Evolutionary conservation across 2,329 filamentous ascomycete genomes (phyloP).

Genomic region (Pestalotiopsis sp.): DNA sequence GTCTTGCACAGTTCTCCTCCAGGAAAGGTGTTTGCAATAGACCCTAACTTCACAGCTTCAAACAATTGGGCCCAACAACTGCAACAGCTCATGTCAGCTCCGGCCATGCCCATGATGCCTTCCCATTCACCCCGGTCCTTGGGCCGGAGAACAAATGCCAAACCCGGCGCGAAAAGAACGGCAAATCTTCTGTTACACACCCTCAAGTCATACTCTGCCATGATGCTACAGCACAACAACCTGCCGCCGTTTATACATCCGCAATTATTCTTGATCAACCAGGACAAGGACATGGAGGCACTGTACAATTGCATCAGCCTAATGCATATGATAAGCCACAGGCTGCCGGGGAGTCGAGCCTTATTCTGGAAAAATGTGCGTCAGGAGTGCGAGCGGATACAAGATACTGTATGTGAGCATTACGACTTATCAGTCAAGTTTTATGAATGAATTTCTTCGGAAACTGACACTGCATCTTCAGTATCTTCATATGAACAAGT

Average conservation of each 20-base stretch:
- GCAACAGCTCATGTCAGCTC: conserved; percentile 2
- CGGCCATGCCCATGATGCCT: conserved; percentile 28
- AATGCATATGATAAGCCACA: conserved; percentile 39
- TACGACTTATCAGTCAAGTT: conserved; percentile 10
- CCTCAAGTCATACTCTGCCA: conserved; percentile 43
- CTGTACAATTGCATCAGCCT: conserved; percentile 44
- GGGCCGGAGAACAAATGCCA: conserved; percentile 25
- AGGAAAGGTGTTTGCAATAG: background rate
- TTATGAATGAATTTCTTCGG: no score
- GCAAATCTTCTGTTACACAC: conserved; percentile 40
- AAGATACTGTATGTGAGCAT: conserved; percentile 32
- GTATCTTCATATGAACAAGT: conserved; percentile 30
- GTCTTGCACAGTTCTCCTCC: no score
- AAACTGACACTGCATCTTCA: background rate
- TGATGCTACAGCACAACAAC: conserved; percentile 38
- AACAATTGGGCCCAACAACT: conserved; percentile 15
- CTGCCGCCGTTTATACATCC: conserved; percentile 47
- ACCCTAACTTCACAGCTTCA: background rate
- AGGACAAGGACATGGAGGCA: conserved; percentile 34
- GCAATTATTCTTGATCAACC: conserved; percentile 22
- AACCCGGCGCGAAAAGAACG: conserved; percentile 32
- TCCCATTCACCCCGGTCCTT: conserved; percentile 27
- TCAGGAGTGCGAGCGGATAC: conserved; percentile 42
- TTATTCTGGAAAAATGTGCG: conserved; percentile 48
- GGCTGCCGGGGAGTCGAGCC: conserved; percentile 36